phyloP scores from a whole-genome alignment of 192 early-diverging fungal genomes.

The Rhizophlyctis rosea region DNA sequence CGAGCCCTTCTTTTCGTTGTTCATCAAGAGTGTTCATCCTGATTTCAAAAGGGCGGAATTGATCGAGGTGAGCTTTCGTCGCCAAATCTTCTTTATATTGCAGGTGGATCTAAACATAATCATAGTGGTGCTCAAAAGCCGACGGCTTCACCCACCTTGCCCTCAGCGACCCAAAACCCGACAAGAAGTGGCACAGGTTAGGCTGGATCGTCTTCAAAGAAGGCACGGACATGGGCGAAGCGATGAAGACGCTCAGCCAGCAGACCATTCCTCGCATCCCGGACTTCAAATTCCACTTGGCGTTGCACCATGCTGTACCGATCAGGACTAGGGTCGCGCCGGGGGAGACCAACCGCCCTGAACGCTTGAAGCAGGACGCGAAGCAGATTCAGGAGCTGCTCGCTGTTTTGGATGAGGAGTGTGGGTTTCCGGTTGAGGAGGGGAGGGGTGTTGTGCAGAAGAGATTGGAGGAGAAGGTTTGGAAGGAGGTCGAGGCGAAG shows the following conservation, averaged over 20 bases:
- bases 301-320: slow-evolving; percentile 42
- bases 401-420: slow-evolving; percentile 55
- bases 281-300: slow-evolving; percentile 54
- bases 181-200: slow-evolving; percentile 80
- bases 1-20: slow-evolving; percentile 50
- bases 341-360: slow-evolving; percentile 64
- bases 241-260: slow-evolving; percentile 60
- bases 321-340: slow-evolving; percentile 59
- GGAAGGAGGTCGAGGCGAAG: slow-evolving; percentile 8
- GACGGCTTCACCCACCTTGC: slow-evolving; percentile 81
- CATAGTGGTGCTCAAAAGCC: slow-evolving; percentile 49
- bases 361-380: slow-evolving; percentile 73
- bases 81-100: slow-evolving; percentile 12
- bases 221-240: slow-evolving; percentile 74
- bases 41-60: slow-evolving; percentile 62
- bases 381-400: slow-evolving; percentile 58
- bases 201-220: slow-evolving; percentile 90
- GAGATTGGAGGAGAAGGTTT: slow-evolving; percentile 25
- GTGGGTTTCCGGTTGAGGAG: slow-evolving; percentile 28
- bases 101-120: background rate
- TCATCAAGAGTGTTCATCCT: slow-evolving; percentile 79
- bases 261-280: slow-evolving; percentile 59
- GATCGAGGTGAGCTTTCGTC: slow-evolving; percentile 50
- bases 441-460: slow-evolving; percentile 30
- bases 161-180: slow-evolving; percentile 79